A percentile compares a stretch with the other conserved stretches of the same genome.
These are phyloP conservation scores for Xylaria digitata DNA, from an alignment of 2,329 filamentous ascomycete species.

Conservation along the genomic window DNA sequence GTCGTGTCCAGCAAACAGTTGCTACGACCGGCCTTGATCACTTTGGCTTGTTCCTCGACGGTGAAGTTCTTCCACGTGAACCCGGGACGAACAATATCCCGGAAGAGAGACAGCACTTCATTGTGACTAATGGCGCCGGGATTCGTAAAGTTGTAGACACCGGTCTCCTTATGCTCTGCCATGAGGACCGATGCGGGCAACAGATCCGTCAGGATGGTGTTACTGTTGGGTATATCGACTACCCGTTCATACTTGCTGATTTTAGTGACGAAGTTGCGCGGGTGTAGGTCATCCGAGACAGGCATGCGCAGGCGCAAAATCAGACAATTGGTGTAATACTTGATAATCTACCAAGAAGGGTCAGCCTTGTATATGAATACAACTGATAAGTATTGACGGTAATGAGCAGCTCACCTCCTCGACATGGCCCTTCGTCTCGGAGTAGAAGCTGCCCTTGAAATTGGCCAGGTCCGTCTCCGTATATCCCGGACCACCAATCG, in stretches of 20 bases:
- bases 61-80: slow-evolving; percentile 75
- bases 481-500: slow-evolving; percentile 69
- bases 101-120: slow-evolving; percentile 72
- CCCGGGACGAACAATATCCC: slow-evolving; percentile 69
- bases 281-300: slow-evolving; percentile 73
- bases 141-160: slow-evolving; percentile 78
- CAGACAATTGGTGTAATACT: slow-evolving; percentile 69
- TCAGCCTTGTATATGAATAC: slow-evolving; percentile 16
- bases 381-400: neutral
- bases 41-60: slow-evolving; percentile 72
- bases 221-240: slow-evolving; percentile 75
- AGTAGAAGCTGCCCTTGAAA: slow-evolving; percentile 76
- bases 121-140: slow-evolving; percentile 78
- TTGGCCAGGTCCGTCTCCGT: slow-evolving; percentile 72
- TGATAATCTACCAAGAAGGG: slow-evolving; percentile 63
- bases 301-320: slow-evolving; percentile 77
- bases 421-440: slow-evolving; percentile 72
- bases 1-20: slow-evolving; percentile 73
- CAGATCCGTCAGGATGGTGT: slow-evolving; percentile 73
- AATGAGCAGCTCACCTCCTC: slow-evolving; percentile 64
- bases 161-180: slow-evolving; percentile 70
- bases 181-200: slow-evolving; percentile 70
- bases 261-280: slow-evolving; percentile 76
- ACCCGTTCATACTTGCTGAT: slow-evolving; percentile 73
- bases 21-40: slow-evolving; percentile 74